Conservation (phyloP, 306 rosid genomes). For the Quercus parvula region DNA sequence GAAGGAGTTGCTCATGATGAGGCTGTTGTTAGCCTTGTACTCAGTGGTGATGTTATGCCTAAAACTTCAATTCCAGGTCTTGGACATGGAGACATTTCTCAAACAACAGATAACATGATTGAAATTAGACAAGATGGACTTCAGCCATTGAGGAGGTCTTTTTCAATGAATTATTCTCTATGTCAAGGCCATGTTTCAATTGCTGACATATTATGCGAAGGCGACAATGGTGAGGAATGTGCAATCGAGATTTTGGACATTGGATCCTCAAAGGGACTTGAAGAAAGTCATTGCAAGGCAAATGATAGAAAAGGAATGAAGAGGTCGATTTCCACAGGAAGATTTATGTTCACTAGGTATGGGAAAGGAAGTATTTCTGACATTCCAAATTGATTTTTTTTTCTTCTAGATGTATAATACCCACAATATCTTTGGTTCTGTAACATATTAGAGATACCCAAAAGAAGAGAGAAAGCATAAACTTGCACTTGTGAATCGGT, state of each 20-base stretch:
- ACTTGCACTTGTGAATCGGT: neutral
- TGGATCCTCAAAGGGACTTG: slow-evolving; percentile 35
- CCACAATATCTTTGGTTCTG: neutral
- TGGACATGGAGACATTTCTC: neutral
- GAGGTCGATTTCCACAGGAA: slow-evolving; percentile 45
- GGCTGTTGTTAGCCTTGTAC: slow-evolving; percentile 11
- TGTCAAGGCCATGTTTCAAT: slow-evolving; percentile 28
- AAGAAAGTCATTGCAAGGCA: slow-evolving; percentile 13
- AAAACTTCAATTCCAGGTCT: slow-evolving; percentile 18
- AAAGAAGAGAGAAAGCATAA: neutral
- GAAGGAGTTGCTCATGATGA: slow-evolving; percentile 4
- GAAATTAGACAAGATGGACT: slow-evolving; percentile 18
- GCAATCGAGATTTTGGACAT: neutral
- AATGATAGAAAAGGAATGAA: slow-evolving; percentile 25
- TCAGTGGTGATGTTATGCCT: neutral
- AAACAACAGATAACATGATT: neutral
- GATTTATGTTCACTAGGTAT: slow-evolving; percentile 32
- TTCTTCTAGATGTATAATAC: neutral
- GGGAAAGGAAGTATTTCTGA: slow-evolving; percentile 32
- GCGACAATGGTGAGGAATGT: slow-evolving; percentile 26
- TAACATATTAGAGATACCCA: slow-evolving; percentile 10
- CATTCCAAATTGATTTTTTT: slow-evolving; percentile 25
- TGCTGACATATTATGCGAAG: slow-evolving; percentile 35
- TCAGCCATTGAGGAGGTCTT: slow-evolving; percentile 28
- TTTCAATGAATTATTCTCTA: slow-evolving; percentile 26